Evolutionary conservation across 495 filamentous ascomycete species (phyloP).

Genomic region (Penicillium canariense): DNA sequence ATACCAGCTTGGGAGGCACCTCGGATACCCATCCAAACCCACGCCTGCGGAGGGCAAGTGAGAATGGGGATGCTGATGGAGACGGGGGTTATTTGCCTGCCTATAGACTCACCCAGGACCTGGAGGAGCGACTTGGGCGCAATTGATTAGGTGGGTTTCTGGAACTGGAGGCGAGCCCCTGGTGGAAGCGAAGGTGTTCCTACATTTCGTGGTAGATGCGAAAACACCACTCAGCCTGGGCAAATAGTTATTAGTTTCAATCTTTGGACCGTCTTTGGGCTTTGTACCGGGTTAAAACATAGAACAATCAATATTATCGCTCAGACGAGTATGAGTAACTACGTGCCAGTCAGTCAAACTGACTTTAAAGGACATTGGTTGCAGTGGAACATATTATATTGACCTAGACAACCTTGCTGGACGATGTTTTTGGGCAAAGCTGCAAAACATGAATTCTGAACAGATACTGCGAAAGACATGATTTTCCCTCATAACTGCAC

Average conservation of each 20-base stretch:
- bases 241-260: not conserved
- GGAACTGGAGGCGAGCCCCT: not conserved
- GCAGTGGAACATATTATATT: slow-evolving; percentile 14
- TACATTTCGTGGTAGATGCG: not conserved
- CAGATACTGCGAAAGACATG: slow-evolving; percentile 18
- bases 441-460: slow-evolving; percentile 19
- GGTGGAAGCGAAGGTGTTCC: not conserved
- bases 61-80: slow-evolving; percentile 13
- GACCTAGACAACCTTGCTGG: slow-evolving; percentile 6
- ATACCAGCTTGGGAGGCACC: slow-evolving; percentile 85
- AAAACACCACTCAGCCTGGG: slow-evolving; percentile 1
- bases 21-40: slow-evolving; percentile 91
- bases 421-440: slow-evolving; percentile 4
- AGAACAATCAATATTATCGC: not conserved
- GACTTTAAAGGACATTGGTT: no score
- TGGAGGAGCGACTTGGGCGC: slow-evolving; percentile 81
- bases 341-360: no score
- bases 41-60: slow-evolving; percentile 50
- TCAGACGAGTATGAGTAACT: not conserved
- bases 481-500: slow-evolving; percentile 5
- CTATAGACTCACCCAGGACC: slow-evolving; percentile 80
- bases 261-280: not conserved
- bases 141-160: slow-evolving; percentile 40
- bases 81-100: slow-evolving; percentile 66
- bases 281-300: not conserved